Base-by-base conservation (phyloP, 163 green algal genomes). In the Chlorella variabilis region DNA sequence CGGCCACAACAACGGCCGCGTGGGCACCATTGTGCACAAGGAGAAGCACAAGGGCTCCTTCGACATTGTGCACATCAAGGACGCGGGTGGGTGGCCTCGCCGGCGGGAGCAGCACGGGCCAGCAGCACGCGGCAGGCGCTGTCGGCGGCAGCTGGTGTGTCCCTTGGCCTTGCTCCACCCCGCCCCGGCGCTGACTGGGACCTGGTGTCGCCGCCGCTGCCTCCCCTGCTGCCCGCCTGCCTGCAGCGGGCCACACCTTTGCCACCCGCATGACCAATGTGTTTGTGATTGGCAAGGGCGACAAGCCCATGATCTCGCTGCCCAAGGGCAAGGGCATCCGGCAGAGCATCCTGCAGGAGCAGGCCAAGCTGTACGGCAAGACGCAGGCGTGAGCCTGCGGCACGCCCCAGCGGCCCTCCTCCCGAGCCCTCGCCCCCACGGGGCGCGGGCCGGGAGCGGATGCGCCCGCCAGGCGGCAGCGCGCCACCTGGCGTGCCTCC, bases 251-350 rank as follows among this genome's bases (percentile, higher is more conserved):
- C 87, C 74, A 90, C 85, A 87, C 82, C 63, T 99, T 99, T 80
- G 93, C 93, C 85, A 98, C 94, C 42, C 95, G 96, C 78, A 82
- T 94, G 63, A 90, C 68, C 80, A 99, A 99, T 88, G 94, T 99
- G 65, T 99, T 99, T 90, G 90, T 98, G 81, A 99, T 99, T 71
- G 97, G 97, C 85, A 97, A 97, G 90, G 97, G 94, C 80, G 94
- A 95, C 88, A 98, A 98, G 94, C 92, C 97, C 20, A 86, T 98
- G 51, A 91, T 99, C 80, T 97, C 91, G 48, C 89, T 99, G 89
- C 96, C 97, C 87, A 99, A 99, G 96, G 96, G 94, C 91, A 99
- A 99, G 94, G 97, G 97, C 84, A 93, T 99, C 81, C 90, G 93
- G 78, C 91, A 74, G 23, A 95, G 93, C 81, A 98, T 98, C 81